A percentile compares a stretch with the other conserved stretches of the same genome.
Conservation (phyloP, 164 flowering plant genomes). For the Stephania japonica region DNA sequence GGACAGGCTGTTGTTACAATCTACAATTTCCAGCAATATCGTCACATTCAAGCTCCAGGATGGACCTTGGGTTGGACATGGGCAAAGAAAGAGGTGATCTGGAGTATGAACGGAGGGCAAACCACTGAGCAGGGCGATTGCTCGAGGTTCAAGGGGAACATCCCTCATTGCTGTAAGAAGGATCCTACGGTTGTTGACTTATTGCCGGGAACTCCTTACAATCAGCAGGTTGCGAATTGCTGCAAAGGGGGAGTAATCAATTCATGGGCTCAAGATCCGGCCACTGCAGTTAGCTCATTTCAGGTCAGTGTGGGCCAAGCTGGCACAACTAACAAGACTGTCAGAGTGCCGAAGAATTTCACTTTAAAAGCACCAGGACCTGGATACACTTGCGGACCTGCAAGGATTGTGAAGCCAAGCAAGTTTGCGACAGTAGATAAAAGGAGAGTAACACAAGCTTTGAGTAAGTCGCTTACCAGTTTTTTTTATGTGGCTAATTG, state of each 20-base stretch:
- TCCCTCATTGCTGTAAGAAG: conserved; percentile 73
- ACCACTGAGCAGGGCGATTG: conserved; percentile 79
- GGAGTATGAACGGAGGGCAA: conserved; percentile 68
- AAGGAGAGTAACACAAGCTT: conserved; percentile 64
- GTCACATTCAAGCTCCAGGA: conserved; percentile 76
- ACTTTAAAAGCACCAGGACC: conserved; percentile 71
- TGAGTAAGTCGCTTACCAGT: conserved; percentile 45
- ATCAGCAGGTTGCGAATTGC: conserved; percentile 75
- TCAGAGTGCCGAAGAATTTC: conserved; percentile 66
- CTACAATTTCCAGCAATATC: conserved; percentile 72
- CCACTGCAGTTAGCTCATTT: conserved; percentile 49
- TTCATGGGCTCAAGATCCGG: conserved; percentile 63
- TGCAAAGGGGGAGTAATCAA: conserved; percentile 66
- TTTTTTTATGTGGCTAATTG: too few species aligned
- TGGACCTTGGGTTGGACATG: conserved; percentile 77
- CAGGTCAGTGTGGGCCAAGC: conserved; percentile 69
- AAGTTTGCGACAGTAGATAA: conserved; percentile 41
- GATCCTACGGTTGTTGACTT: conserved; percentile 63
- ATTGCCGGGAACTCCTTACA: conserved; percentile 70
- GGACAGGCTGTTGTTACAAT: conserved; percentile 72
- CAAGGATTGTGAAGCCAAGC: conserved; percentile 51
- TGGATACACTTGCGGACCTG: conserved; percentile 72
- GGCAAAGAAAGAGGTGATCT: conserved; percentile 74
- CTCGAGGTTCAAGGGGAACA: conserved; percentile 52
- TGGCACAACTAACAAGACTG: conserved; percentile 62